A percentile compares a stretch with the other conserved stretches of the same genome.
Conservation (phyloP, 305 asterid species). For the Solanum hybrid region DNA sequence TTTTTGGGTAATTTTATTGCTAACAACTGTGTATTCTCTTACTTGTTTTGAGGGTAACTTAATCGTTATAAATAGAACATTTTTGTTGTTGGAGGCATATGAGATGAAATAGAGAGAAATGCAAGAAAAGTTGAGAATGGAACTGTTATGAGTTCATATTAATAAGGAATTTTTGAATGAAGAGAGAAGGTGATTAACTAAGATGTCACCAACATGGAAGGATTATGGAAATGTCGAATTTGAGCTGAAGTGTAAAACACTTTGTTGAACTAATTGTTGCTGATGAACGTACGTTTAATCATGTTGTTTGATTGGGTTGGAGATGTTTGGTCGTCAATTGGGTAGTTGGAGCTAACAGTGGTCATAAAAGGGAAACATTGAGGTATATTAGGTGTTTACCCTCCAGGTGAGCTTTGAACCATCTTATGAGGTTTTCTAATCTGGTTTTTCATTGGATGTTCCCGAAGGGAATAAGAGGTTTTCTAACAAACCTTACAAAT, state of each 20-base stretch:
- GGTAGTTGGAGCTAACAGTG: background rate
- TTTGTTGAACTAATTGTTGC: background rate
- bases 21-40: background rate
- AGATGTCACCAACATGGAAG: background rate
- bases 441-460: background rate
- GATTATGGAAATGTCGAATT: background rate
- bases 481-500: background rate
- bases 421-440: background rate
- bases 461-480: background rate
- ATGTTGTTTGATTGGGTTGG: background rate
- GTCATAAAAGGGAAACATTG: background rate
- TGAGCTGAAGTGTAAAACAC: background rate
- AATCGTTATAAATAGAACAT: background rate
- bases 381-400: background rate
- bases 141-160: background rate
- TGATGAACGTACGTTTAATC: background rate
- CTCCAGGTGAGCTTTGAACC: background rate
- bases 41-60: background rate
- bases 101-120: background rate
- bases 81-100: background rate
- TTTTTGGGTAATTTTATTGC: background rate
- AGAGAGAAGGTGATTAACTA: background rate
- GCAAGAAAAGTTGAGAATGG: background rate
- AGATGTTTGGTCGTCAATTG: background rate
- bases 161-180: background rate